phyloP scores from a whole-genome alignment of 768 basidiomycete species.

The Phaeotremella fagi region DNA sequence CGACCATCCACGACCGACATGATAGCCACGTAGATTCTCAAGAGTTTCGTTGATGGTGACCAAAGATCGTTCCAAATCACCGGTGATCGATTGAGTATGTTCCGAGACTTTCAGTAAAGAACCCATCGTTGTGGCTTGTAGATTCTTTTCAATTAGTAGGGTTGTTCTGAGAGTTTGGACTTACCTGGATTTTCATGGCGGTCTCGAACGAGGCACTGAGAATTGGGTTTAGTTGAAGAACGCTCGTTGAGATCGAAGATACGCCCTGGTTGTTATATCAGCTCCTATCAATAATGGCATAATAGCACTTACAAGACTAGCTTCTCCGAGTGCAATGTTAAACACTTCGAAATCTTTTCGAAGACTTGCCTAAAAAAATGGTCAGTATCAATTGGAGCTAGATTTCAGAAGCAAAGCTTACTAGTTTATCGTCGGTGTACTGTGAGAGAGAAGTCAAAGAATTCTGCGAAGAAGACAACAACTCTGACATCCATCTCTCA shows the following conservation, averaged over 20 bases:
- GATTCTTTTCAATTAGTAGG: too few relatives aligned
- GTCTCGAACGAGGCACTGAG: neutral
- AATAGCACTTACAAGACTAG: neutral
- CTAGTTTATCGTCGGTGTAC: too few relatives aligned
- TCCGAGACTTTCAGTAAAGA: too few relatives aligned
- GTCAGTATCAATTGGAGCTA: neutral
- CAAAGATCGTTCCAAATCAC: neutral
- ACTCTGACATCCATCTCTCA: too few relatives aligned
- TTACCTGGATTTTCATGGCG: neutral
- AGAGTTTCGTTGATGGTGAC: neutral
- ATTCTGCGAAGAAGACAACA: too few relatives aligned
- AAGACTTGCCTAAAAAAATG: neutral
- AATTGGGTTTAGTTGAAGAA: neutral
- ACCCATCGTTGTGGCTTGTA: too few relatives aligned
- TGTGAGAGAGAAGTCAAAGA: too few relatives aligned
- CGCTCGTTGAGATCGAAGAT: too few relatives aligned
- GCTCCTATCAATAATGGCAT: too few relatives aligned
- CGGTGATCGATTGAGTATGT: neutral
- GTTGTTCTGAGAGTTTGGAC: too few relatives aligned
- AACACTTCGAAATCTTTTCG: neutral
- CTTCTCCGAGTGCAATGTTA: neutral
- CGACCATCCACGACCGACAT: neutral
- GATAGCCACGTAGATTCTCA: neutral
- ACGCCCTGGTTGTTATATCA: too few relatives aligned
- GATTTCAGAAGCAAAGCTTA: too few relatives aligned